Base-by-base conservation (phyloP, 768 basidiomycete genomes). In the Boletus sensibilis region DNA sequence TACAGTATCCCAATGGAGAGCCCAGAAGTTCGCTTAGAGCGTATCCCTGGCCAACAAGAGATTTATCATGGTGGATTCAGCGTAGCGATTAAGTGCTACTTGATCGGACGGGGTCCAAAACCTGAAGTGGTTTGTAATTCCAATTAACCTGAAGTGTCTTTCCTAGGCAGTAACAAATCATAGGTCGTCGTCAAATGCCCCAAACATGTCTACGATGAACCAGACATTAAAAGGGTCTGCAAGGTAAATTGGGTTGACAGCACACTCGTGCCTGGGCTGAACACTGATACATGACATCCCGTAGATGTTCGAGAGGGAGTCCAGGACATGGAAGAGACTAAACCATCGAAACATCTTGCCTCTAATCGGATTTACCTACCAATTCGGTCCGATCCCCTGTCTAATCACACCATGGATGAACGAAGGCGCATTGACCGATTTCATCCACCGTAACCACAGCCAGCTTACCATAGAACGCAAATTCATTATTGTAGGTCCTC, bases 381-480 rank as follows among this genome's bases (percentile, higher is more conserved):
- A 51, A 9, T 52, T 58, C 8, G 56, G 50, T 21, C 55, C 43
- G 23, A 43, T 58, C 5, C 60, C 60, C 1, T 57, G 37, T 23
- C 13, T 63, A 4, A 57, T 62, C 23, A 62, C 60, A 4, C 61
- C 56, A 21, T 62, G 49, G 52, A 58, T 58, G 61, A 38, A 33
- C 16, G 56, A 63, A 38, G 61, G 60, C 18, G 0, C 45, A 18
- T 21, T 62, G 21, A 58, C 52, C 14, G 45, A 53, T 18, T 61
- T 55, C 50, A 34, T 62, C 14, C 25, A 48, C 20, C 52, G 52
- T 3, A 57, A 44, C 7, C 37, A 58, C 33, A 2, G 2, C 10
- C 35, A 40, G 16, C 41, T 63, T 25, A 53, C 55, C 6, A 25
- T 33, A 23, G 49, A 58, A 37, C 52, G 37, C 5, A 53, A 13